Conservation (phyloP, 2,329 filamentous ascomycete genomes). For the Stachybotrys elegans region DNA sequence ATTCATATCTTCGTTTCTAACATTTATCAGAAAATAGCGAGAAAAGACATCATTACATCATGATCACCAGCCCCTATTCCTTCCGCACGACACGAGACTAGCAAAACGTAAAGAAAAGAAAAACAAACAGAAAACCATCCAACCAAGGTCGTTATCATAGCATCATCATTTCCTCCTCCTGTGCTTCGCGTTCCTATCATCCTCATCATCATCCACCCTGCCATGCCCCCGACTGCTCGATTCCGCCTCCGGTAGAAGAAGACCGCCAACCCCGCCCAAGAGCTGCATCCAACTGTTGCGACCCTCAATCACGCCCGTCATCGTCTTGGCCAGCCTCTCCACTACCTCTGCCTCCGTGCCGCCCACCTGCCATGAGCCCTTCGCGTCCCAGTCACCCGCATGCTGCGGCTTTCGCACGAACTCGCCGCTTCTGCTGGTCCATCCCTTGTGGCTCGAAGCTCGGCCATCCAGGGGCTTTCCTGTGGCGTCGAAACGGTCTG, state of each 20-base stretch:
- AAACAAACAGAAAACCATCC: background rate
- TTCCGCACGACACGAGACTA: conserved; percentile 10
- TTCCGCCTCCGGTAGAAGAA: conserved; percentile 7
- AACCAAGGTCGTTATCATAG: conserved; percentile 13
- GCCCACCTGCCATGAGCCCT: conserved; percentile 38
- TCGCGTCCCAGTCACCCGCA: conserved; percentile 29
- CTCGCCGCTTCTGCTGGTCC: conserved; percentile 34
- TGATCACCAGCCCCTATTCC: no score
- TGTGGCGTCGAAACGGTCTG: conserved; percentile 40
- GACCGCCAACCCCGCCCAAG: conserved; percentile 20
- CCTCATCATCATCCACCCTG: conserved; percentile 13
- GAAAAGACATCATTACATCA: no score
- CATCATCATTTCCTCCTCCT: conserved; percentile 16
- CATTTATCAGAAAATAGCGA: no score
- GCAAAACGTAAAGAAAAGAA: conserved; percentile 6
- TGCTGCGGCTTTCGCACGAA: conserved; percentile 32
- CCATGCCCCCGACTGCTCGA: conserved; percentile 9
- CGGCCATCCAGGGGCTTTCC: conserved; percentile 33
- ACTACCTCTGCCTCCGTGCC: conserved; percentile 38
- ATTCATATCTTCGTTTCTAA: background rate
- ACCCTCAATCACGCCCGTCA: conserved; percentile 23
- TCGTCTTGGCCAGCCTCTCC: conserved; percentile 23
- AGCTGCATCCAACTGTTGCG: conserved; percentile 24
- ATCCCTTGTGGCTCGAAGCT: conserved; percentile 12
- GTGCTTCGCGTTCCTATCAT: conserved; percentile 8